A percentile compares a stretch with the other conserved stretches of the same genome.
phyloP scores from a whole-genome alignment of 306 rosid genomes.

The Quercus engelmannii region DNA sequence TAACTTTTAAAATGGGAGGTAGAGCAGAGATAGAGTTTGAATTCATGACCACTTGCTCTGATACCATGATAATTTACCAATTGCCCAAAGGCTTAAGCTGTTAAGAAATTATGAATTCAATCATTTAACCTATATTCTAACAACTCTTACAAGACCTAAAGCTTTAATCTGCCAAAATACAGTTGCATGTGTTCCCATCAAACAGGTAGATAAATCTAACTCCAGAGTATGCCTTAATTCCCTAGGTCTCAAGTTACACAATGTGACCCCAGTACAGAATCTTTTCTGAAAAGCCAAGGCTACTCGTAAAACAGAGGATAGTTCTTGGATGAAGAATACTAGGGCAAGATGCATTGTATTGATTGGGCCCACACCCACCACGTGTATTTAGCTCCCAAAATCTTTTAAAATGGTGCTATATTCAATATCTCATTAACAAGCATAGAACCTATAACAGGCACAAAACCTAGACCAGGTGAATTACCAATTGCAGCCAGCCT shows the following conservation, averaged over 20 bases:
- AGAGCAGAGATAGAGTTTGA: too few species aligned
- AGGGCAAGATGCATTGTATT: background rate
- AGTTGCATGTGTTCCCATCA: background rate
- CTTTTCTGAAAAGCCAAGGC: background rate
- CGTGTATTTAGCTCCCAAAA: background rate
- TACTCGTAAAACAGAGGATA: background rate
- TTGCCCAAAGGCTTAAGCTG: too few species aligned
- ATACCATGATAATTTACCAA: too few species aligned
- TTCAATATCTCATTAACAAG: background rate
- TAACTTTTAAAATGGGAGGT: too few species aligned
- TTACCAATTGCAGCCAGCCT: constrained; percentile 99
- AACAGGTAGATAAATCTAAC: background rate
- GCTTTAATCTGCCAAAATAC: background rate
- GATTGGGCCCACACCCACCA: background rate
- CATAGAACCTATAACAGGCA: constrained; percentile 1
- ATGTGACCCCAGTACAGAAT: background rate
- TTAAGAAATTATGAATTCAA: too few species aligned
- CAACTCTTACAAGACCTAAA: too few species aligned
- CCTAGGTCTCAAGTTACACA: background rate
- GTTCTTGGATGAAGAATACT: background rate
- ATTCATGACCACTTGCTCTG: too few species aligned
- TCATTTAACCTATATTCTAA: background rate
- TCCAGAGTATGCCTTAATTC: background rate
- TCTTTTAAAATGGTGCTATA: background rate
- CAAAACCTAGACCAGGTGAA: constrained; percentile 20